A percentile compares a stretch with the other conserved stretches of the same genome.
phyloP scores from a whole-genome alignment of 1,139 yeast species.

The Yamadazyma oceani region DNA sequence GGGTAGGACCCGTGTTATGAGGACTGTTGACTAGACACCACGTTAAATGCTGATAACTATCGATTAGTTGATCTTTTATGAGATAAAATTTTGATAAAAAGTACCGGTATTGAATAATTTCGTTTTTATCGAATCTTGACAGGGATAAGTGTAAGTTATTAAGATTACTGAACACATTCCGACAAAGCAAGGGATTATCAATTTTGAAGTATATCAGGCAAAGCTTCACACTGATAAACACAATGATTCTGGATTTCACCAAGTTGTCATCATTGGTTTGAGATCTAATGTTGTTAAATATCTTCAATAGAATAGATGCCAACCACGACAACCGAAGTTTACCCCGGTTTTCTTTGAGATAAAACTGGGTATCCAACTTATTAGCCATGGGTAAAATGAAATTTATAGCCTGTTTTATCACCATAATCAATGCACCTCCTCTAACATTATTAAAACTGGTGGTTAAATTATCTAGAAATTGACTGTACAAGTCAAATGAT shows the following conservation, averaged over 20 bases:
- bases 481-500: slow-evolving; percentile 60
- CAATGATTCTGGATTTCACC: slow-evolving; percentile 51
- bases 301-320: slow-evolving; percentile 57
- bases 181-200: slow-evolving; percentile 65
- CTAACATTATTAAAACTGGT: slow-evolving; percentile 56
- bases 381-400: slow-evolving; percentile 51
- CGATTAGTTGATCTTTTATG: slow-evolving; percentile 55
- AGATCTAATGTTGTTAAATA: slow-evolving; percentile 63
- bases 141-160: slow-evolving; percentile 51
- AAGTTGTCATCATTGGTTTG: slow-evolving; percentile 44
- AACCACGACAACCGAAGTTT: slow-evolving; percentile 53
- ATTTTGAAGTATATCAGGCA: slow-evolving; percentile 65
- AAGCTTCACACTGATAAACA: slow-evolving; percentile 56
- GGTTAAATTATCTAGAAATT: slow-evolving; percentile 53
- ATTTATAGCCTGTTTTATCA: slow-evolving; percentile 43
- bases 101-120: slow-evolving; percentile 59
- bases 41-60: slow-evolving; percentile 56
- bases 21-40: slow-evolving; percentile 61
- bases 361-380: slow-evolving; percentile 48
- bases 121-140: slow-evolving; percentile 38
- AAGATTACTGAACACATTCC: slow-evolving; percentile 74
- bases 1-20: slow-evolving; percentile 9
- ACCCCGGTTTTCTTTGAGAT: slow-evolving; percentile 38
- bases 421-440: slow-evolving; percentile 49
- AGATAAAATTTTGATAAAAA: slow-evolving; percentile 67